A percentile compares a stretch with the other conserved stretches of the same genome.
Evolutionary conservation across 2,329 filamentous ascomycete genomes (phyloP).

Genomic region (Xylariaceae sp.): DNA sequence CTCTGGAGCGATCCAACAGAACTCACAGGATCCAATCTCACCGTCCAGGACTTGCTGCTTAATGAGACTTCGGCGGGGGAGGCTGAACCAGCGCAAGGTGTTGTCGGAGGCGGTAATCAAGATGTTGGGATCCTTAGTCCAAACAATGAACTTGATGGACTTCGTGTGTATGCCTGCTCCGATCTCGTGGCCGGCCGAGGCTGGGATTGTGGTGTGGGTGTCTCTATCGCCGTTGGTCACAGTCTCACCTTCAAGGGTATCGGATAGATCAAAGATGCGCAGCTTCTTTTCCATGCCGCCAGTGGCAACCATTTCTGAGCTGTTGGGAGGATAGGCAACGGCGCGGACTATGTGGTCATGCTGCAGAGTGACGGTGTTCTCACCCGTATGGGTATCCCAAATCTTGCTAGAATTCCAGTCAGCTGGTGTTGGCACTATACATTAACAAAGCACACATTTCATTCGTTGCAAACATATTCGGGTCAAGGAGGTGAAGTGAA

Average conservation of each 20-base stretch:
- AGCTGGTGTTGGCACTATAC: not conserved
- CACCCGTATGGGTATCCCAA: constrained; percentile 95
- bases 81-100: constrained; percentile 89
- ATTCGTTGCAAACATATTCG: no score
- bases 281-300: constrained; percentile 96
- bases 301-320: constrained; percentile 81
- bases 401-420: constrained; percentile 62
- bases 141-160: constrained; percentile 94
- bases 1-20: constrained; percentile 64
- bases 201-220: constrained; percentile 44
- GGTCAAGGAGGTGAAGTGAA: constrained; percentile 11
- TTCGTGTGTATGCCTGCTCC: constrained; percentile 78
- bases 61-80: constrained; percentile 70
- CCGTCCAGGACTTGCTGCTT: constrained; percentile 76
- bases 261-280: constrained; percentile 82
- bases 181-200: constrained; percentile 76
- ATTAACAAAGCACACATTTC: not conserved
- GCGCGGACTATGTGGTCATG: constrained; percentile 95
- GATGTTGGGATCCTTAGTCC: constrained; percentile 83
- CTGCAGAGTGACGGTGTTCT: constrained; percentile 79
- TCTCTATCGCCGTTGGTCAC: constrained; percentile 27
- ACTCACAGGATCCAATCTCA: constrained; percentile 86
- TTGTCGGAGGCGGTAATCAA: constrained; percentile 91
- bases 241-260: constrained; percentile 42
- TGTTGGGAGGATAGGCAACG: constrained; percentile 80